Percentiles rank a stretch among this genome's conserved stretches.
Evolutionary conservation across 495 filamentous ascomycete species (phyloP).

Genomic region (Penicillium bialowiezense): DNA sequence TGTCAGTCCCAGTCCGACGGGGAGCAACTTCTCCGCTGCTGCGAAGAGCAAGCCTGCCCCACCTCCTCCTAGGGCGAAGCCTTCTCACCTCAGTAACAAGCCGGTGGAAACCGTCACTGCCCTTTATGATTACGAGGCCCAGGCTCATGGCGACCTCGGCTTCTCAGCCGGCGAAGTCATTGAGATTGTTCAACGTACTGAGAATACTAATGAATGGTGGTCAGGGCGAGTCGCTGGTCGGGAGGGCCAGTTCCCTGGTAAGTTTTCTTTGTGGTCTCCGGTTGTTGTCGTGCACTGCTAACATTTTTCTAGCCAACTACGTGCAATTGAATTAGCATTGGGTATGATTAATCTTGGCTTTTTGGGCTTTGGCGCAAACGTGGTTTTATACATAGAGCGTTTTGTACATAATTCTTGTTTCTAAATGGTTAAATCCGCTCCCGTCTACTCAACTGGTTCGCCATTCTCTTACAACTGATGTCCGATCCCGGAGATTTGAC

Average conservation of each 20-base stretch:
- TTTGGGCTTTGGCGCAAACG: conserved; percentile 17
- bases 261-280: conserved; percentile 27
- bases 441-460: not conserved
- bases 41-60: conserved; percentile 85
- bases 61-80: conserved; percentile 91
- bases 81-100: conserved; percentile 61
- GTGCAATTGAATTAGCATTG: conserved; percentile 41
- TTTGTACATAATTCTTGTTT: conserved; percentile 26
- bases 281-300: not conserved
- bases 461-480: not conserved
- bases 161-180: conserved; percentile 90
- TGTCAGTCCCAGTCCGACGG: conserved; percentile 39
- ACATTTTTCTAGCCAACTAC: conserved; percentile 38
- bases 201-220: conserved; percentile 98
- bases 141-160: conserved; percentile 90
- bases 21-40: conserved; percentile 55
- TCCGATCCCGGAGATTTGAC: too few species aligned
- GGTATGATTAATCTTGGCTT: not conserved
- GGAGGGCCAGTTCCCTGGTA: conserved; percentile 93
- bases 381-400: conserved; percentile 31
- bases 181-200: conserved; percentile 76
- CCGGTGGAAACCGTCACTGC: conserved; percentile 74
- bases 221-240: conserved; percentile 71
- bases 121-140: conserved; percentile 93
- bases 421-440: not conserved